Conservation (phyloP, 1,284 basidiomycete genomes). For the Leucoagaricus sp. region DNA sequence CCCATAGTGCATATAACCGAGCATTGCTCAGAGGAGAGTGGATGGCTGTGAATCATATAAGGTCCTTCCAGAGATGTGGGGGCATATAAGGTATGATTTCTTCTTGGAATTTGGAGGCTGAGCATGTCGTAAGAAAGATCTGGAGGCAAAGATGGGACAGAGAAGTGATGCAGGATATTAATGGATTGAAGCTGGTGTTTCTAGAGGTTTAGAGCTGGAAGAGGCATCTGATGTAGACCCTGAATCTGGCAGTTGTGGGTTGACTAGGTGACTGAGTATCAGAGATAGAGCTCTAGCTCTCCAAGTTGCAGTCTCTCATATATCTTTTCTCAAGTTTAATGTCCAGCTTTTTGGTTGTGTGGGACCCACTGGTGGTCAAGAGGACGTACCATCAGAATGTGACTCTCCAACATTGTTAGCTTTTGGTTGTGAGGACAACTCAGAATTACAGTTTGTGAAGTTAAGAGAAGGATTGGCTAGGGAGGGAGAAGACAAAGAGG, state of each 20-base stretch:
- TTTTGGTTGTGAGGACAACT: conserved; percentile 3
- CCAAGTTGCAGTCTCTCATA: conserved; percentile 41
- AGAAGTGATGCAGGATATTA: conserved; percentile 36
- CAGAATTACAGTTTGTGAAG: neutral
- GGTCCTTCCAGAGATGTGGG: conserved; percentile 52
- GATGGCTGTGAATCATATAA: conserved; percentile 58
- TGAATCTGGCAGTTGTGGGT: neutral
- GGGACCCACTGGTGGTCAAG: conserved; percentile 39
- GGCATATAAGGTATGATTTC: conserved; percentile 53
- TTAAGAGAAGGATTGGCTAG: conserved; percentile 23
- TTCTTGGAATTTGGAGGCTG: conserved; percentile 40
- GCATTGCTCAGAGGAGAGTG: conserved; percentile 50
- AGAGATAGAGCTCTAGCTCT: conserved; percentile 54
- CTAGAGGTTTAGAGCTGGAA: no score
- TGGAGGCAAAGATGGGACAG: conserved; percentile 57
- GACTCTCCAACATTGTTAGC: conserved; percentile 13
- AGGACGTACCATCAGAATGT: conserved; percentile 24
- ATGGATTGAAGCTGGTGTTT: neutral
- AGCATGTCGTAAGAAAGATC: conserved; percentile 34
- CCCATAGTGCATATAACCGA: conserved; percentile 50
- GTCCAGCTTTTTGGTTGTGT: conserved; percentile 52
- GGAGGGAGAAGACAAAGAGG: conserved; percentile 38
- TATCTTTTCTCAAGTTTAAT: conserved; percentile 27
- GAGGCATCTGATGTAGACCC: neutral
- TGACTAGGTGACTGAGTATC: conserved; percentile 36